A percentile compares a stretch with the other conserved stretches of the same genome.
These are phyloP conservation scores for Cyberlindnera americana DNA, from an alignment of 805 yeast species.

Conservation along the genomic window DNA sequence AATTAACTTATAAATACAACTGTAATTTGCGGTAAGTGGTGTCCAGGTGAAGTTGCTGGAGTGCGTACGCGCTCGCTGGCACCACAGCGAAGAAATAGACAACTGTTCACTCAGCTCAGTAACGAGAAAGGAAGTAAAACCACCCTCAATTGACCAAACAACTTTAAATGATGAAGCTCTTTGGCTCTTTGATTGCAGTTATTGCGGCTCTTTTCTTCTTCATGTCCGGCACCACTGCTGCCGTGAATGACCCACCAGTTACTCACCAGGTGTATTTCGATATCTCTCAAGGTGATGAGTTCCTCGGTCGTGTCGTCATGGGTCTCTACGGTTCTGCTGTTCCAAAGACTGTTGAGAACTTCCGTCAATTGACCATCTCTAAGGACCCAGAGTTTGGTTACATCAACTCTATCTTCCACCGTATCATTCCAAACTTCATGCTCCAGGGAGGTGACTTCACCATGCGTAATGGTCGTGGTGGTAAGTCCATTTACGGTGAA, in stretches of 20 bases:
- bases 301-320: slow-evolving; percentile 76
- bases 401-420: slow-evolving; percentile 62
- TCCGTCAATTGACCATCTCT: slow-evolving; percentile 74
- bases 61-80: not conserved
- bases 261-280: slow-evolving; percentile 87
- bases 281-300: slow-evolving; percentile 71
- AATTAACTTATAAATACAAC: too few relatives aligned
- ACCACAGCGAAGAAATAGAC: not conserved
- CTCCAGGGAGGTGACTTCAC: slow-evolving; percentile 82
- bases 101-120: not conserved
- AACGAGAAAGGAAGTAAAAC: not conserved
- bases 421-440: slow-evolving; percentile 71
- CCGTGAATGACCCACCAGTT: slow-evolving; percentile 35
- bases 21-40: not conserved
- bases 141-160: not conserved
- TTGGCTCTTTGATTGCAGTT: slow-evolving; percentile 14
- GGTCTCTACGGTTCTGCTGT: slow-evolving; percentile 86
- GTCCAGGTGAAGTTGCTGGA: not conserved
- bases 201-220: slow-evolving; percentile 17
- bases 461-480: slow-evolving; percentile 66
- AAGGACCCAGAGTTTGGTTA: slow-evolving; percentile 66
- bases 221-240: slow-evolving; percentile 16
- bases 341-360: slow-evolving; percentile 88
- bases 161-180: slow-evolving; percentile 15
- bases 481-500: slow-evolving; percentile 68